Base-by-base conservation (phyloP, 805 yeast genomes). In the Myxozyma neotropica region DNA sequence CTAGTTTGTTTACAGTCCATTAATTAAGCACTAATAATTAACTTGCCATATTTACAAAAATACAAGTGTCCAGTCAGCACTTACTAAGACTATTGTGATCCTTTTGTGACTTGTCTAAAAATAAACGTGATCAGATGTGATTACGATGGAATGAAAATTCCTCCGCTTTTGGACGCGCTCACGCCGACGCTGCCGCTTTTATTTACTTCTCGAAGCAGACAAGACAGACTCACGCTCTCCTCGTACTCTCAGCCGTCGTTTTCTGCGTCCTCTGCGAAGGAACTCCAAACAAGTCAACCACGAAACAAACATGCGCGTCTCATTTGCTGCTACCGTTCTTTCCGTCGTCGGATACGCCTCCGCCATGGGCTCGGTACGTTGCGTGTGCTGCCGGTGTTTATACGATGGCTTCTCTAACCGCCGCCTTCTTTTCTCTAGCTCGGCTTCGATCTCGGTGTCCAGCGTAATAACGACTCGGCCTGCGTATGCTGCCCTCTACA, bases 401-500 rank as follows among this genome's bases (percentile, higher is more conserved):
- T 31, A 23, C 23, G 4, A 13, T 35, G 47, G 52, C 49, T 10
- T n/a, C 27, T 49, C 51, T 42, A 46, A 38, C 52, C 23, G 35
- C 38, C 29, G 24, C 31, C 10, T 27, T 27, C 81, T 31, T 24
- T 53, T 80, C 77, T 54, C 29, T 57, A 80, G 77, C 80, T 91
- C 65, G 96, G 92, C 61, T 85, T 92, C 80, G 86, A 89, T 81
- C 77, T 91, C 62, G 97, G 97, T 75, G 96, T 87, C 68, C 77
- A 88, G 76, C 84, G 85, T 70, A 81, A 84, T 73, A 33, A 55
- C 39, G 59, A 56, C 43, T 55, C 62, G 17, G 60, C 17, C 24
- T 64, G 67, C 53, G 67, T 64, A 59, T 27, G 67, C 58, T 19
- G 15, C 15, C 13, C 12, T 38, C 31, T 48, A 29, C 15, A 13